phyloP scores from a whole-genome alignment of 2,329 filamentous ascomycete species.

The Magnaporthales sp. region DNA sequence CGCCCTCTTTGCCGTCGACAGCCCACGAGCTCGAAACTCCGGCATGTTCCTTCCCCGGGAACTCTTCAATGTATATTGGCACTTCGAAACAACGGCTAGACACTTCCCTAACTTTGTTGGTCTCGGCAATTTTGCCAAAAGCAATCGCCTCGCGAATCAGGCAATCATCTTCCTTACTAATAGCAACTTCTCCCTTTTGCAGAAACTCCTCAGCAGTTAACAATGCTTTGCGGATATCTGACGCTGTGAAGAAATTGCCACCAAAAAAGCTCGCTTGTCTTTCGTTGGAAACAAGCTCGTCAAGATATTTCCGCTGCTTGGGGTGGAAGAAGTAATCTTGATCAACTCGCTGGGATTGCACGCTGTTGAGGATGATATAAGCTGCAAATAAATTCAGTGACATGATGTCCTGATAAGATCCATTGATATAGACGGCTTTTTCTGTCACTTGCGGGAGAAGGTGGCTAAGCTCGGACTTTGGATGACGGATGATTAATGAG shows the following conservation, averaged over 20 bases:
- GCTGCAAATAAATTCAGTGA: conserved; percentile 80
- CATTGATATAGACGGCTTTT: conserved; percentile 63
- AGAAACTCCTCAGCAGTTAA: conserved; percentile 62
- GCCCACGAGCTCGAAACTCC: conserved; percentile 48
- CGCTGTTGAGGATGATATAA: conserved; percentile 74
- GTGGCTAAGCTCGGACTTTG: conserved; percentile 57
- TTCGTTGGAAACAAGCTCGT: conserved; percentile 66
- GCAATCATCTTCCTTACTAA: conserved; percentile 50
- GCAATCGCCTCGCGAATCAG: conserved; percentile 57
- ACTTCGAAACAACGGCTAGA: conserved; percentile 69
- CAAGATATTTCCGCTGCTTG: conserved; percentile 57
- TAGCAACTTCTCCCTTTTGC: conserved; percentile 46
- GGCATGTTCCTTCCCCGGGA: conserved; percentile 46
- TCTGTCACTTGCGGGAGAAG: conserved; percentile 67
- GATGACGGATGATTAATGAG: conserved; percentile 74
- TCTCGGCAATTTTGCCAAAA: conserved; percentile 50
- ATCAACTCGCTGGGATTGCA: conserved; percentile 79
- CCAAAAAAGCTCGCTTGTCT: conserved; percentile 79
- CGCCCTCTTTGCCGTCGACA: conserved; percentile 43
- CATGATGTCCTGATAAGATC: conserved; percentile 76
- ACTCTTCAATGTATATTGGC: conserved; percentile 60
- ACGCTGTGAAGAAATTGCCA: conserved; percentile 63
- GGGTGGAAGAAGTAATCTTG: conserved; percentile 84
- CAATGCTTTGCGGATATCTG: conserved; percentile 55
- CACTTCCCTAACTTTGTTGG: conserved; percentile 54